Evolutionary conservation across 441 rosid species (phyloP), one percentile per base, ranked within the genome.

Genomic region (Jatropha multifida): DNA sequence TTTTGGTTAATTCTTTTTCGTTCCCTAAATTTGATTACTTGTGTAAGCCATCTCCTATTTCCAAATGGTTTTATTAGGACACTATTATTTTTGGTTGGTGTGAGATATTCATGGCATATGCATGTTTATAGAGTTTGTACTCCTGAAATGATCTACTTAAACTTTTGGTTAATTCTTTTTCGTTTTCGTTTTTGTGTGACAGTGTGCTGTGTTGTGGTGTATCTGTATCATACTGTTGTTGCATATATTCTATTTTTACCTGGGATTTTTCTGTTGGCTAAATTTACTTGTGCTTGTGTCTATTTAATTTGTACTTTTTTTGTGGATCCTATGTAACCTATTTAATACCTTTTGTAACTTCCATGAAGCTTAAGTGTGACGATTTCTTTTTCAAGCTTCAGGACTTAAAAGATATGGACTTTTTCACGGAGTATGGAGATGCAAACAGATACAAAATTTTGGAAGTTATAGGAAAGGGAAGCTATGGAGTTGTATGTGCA

Each of bases 401-500:
- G 97, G 89, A 84, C 79, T 77, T 86, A 65, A 89, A 88, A 69
- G 97, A 87, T 70, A 77, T 87, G 82, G 98, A 91, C n/a, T 91
- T 96, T 81, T 96, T 96, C 90, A 89, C 97, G 0, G 99, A 94
- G 84, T 96, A 94, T 60, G 99, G 96, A 13, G 99, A 96, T 85
- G 97, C 97, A 23, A 96, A 90, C 77, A 87, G 97, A 74, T 94
- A 96, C 65, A 88, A 82, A 77, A 85, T 91, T 79, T 88, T 90
- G 55, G 98, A 96, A 86, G 92, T 96, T 46, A 86, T 96, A 66
- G 98, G 98, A 23, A 96, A 94, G 82, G 99, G 98, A 83, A 94
- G 99, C 88, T 96, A 96, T 76, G 99, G 98, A 56, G 96, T 94
- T 81, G 99, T 96, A 65, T 92, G 98, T 82, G 93, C 98, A 27